These are phyloP conservation scores for Colletotrichum aenigma DNA, from an alignment of 2,329 filamentous ascomycete species.

Conservation along the genomic window DNA sequence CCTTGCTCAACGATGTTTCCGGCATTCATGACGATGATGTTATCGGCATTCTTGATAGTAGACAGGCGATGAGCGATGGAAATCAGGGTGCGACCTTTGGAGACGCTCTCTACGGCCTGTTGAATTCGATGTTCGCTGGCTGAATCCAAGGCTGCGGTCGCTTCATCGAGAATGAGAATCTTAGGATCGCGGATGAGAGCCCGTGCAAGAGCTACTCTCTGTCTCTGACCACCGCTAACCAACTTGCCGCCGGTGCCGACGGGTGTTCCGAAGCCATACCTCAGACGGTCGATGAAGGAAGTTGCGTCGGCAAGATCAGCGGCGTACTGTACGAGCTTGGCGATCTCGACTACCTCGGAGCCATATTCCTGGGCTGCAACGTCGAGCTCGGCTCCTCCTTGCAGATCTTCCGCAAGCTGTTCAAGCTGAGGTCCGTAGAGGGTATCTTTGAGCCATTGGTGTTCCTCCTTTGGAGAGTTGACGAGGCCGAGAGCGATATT, in stretches of 20 bases:
- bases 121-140: constrained; percentile 52
- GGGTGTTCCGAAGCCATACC: constrained; percentile 57
- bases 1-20: constrained; percentile 67
- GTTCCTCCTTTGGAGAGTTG: constrained; percentile 43
- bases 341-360: constrained; percentile 52
- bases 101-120: constrained; percentile 46
- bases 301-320: constrained; percentile 63
- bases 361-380: constrained; percentile 47
- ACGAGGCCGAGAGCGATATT: constrained; percentile 57
- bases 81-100: constrained; percentile 62
- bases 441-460: constrained; percentile 43
- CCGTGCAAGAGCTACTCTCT: constrained; percentile 66
- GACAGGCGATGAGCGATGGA: constrained; percentile 68
- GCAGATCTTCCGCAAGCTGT: constrained; percentile 55
- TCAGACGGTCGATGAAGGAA: constrained; percentile 56
- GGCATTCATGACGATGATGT: constrained; percentile 67
- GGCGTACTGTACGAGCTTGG: constrained; percentile 53
- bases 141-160: constrained; percentile 59
- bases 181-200: constrained; percentile 63
- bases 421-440: constrained; percentile 55
- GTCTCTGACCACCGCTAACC: constrained; percentile 65
- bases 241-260: constrained; percentile 59
- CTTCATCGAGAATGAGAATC: constrained; percentile 71
- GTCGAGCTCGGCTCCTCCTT: constrained; percentile 53
- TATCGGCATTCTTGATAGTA: constrained; percentile 65